Evolutionary conservation across 139 green algal genomes (phyloP).

Genomic region (Micractinium conductrix): DNA sequence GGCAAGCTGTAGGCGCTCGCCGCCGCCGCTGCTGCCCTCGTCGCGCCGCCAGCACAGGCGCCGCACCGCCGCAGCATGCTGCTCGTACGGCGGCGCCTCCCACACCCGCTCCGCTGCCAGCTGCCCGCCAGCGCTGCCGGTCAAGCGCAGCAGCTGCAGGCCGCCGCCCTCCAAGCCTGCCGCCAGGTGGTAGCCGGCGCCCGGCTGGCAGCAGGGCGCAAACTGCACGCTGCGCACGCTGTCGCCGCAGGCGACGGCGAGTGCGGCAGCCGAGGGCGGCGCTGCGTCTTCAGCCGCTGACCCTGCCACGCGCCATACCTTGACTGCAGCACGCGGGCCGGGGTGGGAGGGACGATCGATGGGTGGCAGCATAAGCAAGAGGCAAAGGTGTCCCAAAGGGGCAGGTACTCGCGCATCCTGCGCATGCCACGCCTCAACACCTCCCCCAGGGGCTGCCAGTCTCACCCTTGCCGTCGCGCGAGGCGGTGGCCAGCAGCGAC

Average conservation of each 20-base stretch:
- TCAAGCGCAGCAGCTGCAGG: conserved; percentile 61
- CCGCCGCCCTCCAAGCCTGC: conserved; percentile 73
- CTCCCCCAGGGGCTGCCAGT: too few relatives aligned
- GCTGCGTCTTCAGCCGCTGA: background rate
- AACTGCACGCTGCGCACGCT: conserved; percentile 69
- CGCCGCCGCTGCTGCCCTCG: background rate
- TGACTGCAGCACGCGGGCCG: too few relatives aligned
- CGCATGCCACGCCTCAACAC: conserved; percentile 57
- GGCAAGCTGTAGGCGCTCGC: conserved; percentile 50
- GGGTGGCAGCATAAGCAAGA: background rate
- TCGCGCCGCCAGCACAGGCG: conserved; percentile 62
- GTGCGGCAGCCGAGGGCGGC: background rate
- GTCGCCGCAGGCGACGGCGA: conserved; percentile 49
- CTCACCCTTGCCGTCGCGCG: conserved; percentile 79
- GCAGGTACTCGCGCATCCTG: too few relatives aligned
- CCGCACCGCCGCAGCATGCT: conserved; percentile 65
- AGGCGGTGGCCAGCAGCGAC: conserved; percentile 71
- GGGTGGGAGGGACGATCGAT: background rate
- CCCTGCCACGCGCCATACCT: background rate
- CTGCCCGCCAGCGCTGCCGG: background rate
- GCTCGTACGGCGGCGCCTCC: conserved; percentile 23
- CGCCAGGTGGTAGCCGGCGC: conserved; percentile 56
- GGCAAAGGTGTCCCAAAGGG: too few relatives aligned
- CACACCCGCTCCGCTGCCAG: conserved; percentile 44
- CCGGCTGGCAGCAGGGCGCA: conserved; percentile 35